Conservation (phyloP, 192 early-diverging fungal genomes). For the Thamnidium elegans region DNA sequence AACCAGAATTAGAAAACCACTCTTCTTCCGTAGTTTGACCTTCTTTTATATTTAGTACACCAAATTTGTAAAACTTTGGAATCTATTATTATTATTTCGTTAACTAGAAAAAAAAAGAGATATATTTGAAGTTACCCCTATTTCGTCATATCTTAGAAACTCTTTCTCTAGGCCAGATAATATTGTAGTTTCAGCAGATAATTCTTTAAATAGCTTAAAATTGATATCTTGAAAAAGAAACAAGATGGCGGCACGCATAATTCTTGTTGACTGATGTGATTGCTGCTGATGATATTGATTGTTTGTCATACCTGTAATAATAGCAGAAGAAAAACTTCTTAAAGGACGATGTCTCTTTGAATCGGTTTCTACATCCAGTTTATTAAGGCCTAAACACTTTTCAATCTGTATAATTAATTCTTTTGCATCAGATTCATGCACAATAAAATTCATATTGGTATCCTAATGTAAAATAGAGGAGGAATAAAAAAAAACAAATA, state of each 20-base stretch:
- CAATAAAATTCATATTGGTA: constrained; percentile 7
- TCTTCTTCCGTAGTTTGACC: constrained; percentile 71
- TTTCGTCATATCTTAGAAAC: constrained; percentile 71
- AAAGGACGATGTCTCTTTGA: background rate
- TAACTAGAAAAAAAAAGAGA: background rate
- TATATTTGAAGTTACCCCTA: constrained; percentile 56
- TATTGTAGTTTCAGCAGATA: constrained; percentile 53
- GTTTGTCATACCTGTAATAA: background rate
- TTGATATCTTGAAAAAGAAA: constrained; percentile 13
- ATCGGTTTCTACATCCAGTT: background rate
- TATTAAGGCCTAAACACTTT: background rate
- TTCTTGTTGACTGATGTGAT: background rate
- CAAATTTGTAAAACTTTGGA: constrained; percentile 70
- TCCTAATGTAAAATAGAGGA: background rate
- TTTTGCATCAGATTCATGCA: constrained; percentile 10
- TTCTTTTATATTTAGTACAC: constrained; percentile 60
- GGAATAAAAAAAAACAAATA: background rate
- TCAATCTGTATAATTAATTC: constrained; percentile 8
- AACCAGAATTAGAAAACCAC: constrained; percentile 66
- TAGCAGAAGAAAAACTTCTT: constrained; percentile 5
- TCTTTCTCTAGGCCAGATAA: constrained; percentile 61
- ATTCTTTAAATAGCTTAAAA: constrained; percentile 50
- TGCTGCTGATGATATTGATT: constrained; percentile 1
- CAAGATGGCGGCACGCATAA: constrained; percentile 28
- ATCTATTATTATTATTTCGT: constrained; percentile 16